Conservation (phyloP, 768 basidiomycete genomes). For the Pisolithus marmoratus region DNA sequence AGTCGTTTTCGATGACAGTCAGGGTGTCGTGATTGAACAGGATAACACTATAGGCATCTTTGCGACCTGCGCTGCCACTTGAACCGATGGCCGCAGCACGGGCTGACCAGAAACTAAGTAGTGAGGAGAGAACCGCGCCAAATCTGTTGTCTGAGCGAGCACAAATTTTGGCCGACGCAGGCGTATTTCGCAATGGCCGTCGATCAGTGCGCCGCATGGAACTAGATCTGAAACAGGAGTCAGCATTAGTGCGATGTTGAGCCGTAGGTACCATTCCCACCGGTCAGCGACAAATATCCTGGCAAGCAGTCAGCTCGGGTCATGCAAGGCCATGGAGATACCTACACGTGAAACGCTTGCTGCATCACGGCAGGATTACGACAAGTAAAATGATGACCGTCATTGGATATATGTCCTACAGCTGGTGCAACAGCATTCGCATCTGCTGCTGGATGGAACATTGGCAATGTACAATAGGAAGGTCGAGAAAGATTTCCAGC, state of each 20-base stretch:
- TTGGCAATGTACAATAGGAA: slow-evolving; percentile 49
- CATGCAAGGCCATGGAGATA: not conserved
- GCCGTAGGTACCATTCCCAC: slow-evolving; percentile 17
- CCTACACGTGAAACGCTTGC: slow-evolving; percentile 57
- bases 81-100: slow-evolving; percentile 37
- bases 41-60: slow-evolving; percentile 41
- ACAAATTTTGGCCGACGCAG: slow-evolving; percentile 28
- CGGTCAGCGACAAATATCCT: slow-evolving; percentile 54
- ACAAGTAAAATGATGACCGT: slow-evolving; percentile 53
- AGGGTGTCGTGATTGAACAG: slow-evolving; percentile 30
- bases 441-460: slow-evolving; percentile 41
- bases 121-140: slow-evolving; percentile 48
- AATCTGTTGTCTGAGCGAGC: slow-evolving; percentile 36
- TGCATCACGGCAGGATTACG: slow-evolving; percentile 43
- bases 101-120: slow-evolving; percentile 47
- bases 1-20: slow-evolving; percentile 34
- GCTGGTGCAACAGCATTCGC: slow-evolving; percentile 17
- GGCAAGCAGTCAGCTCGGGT: not conserved
- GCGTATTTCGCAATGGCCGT: slow-evolving; percentile 35
- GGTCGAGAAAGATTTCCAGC: slow-evolving; percentile 35
- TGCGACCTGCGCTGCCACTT: slow-evolving; percentile 8
- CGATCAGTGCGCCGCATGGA: slow-evolving; percentile 40
- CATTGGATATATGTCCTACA: slow-evolving; percentile 45
- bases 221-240: slow-evolving; percentile 30
- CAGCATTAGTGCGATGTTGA: slow-evolving; percentile 36